These are phyloP conservation scores for Nephelium lappaceum DNA, from an alignment of 345 rosid species.

Conservation along the genomic window DNA sequence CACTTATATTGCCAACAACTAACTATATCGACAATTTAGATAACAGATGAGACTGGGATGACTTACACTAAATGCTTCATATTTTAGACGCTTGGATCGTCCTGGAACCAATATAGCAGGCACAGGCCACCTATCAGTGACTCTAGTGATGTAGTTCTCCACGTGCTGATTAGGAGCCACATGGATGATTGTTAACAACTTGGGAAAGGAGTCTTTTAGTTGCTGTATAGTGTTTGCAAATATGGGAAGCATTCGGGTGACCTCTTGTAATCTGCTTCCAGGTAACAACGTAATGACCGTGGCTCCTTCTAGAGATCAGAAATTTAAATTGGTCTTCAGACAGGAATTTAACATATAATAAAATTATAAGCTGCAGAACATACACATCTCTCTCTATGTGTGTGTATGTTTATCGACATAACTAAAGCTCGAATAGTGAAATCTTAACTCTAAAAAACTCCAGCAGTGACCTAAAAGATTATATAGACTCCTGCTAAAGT, in stretches of 20 bases:
- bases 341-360: background rate
- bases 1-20: background rate
- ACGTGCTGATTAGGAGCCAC: conserved; percentile 82
- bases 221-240: conserved; percentile 52
- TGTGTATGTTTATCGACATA: background rate
- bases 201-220: conserved; percentile 52
- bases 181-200: conserved; percentile 59
- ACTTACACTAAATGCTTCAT: conserved; percentile 78
- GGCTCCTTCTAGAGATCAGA: conserved; percentile 50
- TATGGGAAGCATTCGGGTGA: conserved; percentile 83
- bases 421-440: background rate
- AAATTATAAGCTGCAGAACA: background rate
- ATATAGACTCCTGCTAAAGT: background rate
- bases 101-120: conserved; percentile 72
- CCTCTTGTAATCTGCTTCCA: conserved; percentile 96
- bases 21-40: too few species aligned
- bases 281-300: conserved; percentile 74
- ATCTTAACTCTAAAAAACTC: background rate
- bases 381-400: background rate
- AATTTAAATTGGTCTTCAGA: conserved; percentile 1
- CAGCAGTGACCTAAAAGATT: background rate
- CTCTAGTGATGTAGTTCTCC: conserved; percentile 45
- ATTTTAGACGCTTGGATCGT: conserved; percentile 62
- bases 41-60: conserved; percentile 14
- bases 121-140: conserved; percentile 68